Conservation (phyloP, 169 alveolate genomes). For the Plasmodium fragile region DNA sequence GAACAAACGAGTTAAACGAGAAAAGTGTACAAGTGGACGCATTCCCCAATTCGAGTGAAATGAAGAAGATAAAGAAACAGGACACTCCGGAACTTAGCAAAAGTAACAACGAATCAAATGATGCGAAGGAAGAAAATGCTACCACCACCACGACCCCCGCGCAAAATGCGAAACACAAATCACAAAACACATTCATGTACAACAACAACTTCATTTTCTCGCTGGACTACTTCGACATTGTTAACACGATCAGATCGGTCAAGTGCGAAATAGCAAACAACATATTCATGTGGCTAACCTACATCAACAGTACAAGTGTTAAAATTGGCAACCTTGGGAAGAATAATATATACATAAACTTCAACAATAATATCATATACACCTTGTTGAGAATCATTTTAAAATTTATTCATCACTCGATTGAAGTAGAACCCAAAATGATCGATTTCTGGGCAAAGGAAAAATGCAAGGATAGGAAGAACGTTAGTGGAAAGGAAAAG, state of each 20-base stretch:
- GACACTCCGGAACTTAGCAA: not conserved
- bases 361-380: slow-evolving; percentile 55
- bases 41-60: not conserved
- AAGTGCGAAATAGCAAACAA: slow-evolving; percentile 70
- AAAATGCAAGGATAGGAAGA: slow-evolving; percentile 46
- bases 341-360: slow-evolving; percentile 71
- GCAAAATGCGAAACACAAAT: not conserved
- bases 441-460: slow-evolving; percentile 55
- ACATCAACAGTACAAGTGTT: slow-evolving; percentile 73
- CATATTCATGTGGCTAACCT: slow-evolving; percentile 65
- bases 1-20: not conserved
- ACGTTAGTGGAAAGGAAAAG: slow-evolving; percentile 35
- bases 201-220: slow-evolving; percentile 42
- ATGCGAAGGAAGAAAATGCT: not conserved
- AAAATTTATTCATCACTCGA: slow-evolving; percentile 44
- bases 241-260: slow-evolving; percentile 63
- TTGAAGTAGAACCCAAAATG: slow-evolving; percentile 54
- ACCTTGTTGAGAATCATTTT: slow-evolving; percentile 49
- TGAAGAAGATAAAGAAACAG: not conserved
- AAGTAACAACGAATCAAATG: not conserved
- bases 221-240: slow-evolving; percentile 48
- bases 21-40: not conserved
- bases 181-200: slow-evolving; percentile 24
- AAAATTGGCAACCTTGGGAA: slow-evolving; percentile 63
- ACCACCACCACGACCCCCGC: not conserved